Conservation (phyloP, 257 asterid species). For the Jasminum sambac region DNA sequence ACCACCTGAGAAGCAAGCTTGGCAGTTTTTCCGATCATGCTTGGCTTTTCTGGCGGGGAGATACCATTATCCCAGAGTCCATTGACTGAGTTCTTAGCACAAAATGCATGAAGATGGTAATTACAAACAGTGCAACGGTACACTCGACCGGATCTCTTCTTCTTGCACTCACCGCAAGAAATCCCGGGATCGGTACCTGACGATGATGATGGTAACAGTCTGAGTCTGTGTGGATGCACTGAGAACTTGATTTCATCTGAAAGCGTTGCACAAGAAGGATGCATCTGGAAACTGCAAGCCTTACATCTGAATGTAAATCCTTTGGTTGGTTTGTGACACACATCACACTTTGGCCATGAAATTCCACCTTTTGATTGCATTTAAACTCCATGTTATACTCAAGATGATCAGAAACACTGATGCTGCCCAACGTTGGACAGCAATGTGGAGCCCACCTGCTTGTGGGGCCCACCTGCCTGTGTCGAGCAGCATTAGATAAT, state of each 20-base stretch:
- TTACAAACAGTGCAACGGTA: conserved; percentile 67
- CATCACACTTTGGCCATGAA: conserved; percentile 68
- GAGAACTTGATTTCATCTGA: conserved; percentile 42
- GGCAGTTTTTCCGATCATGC: conserved; percentile 59
- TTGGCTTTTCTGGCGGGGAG: conserved; percentile 60
- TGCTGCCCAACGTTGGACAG: too few relatives aligned
- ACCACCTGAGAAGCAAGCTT: conserved; percentile 73
- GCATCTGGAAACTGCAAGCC: conserved; percentile 87
- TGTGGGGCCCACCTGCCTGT: too few relatives aligned
- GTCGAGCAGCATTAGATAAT: too few relatives aligned
- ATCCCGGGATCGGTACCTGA: conserved; percentile 18
- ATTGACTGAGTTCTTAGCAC: conserved; percentile 64
- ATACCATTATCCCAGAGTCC: conserved; percentile 67
- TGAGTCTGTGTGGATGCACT: conserved; percentile 53
- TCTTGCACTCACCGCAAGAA: conserved; percentile 59
- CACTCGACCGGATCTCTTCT: conserved; percentile 52
- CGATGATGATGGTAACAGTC: conserved; percentile 41
- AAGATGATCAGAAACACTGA: background rate
- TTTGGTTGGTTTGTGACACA: conserved; percentile 61
- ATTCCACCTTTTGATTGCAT: conserved; percentile 49
- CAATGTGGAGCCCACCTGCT: too few relatives aligned
- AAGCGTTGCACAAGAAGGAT: conserved; percentile 87
- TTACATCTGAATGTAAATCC: conserved; percentile 79
- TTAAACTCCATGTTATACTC: conserved; percentile 1
- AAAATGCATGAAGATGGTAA: conserved; percentile 70